Base-by-base conservation (phyloP, 2,329 filamentous ascomycete genomes). In the Epichloe sylvatica region DNA sequence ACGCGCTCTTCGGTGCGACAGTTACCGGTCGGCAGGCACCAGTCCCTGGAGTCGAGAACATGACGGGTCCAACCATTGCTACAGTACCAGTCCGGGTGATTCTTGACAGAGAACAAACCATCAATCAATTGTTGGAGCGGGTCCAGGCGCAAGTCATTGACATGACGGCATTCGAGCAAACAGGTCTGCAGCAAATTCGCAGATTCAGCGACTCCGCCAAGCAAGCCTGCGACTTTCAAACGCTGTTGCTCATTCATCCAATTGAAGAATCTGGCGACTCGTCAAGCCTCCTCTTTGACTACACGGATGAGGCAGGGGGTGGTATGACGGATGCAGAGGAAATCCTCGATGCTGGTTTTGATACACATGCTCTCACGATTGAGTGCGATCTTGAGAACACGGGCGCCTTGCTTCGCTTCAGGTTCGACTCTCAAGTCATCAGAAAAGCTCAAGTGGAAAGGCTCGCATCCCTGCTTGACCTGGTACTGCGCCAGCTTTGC, bases 101-200 rank as follows among this genome's bases (percentile, higher is more conserved):
- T 0, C 6, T 59, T n/a, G 60, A 64, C 74, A 38, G 34, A 11
- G 36, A 50, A 9, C 35, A 42, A 15, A 58, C 60, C 1, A 59
- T 71, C 6, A 51, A 55, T 0, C 59, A 70, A 13, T 73, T 70
- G 47, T 59, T 80, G 11, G 58, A 70, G 19, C 55, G 58, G 1
- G 39, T 60, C 0, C 58, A 61, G 19, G 21, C 44, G 1, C 50
- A 55, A 33, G 40, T 41, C 1, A 21, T 50, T 1, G 50, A 54
- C 2, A 52, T 49, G 34, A 41, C 37, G 13, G 35, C 46, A 34
- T 49, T 42, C 19, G 50, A 52, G 7, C 50, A 52, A 33, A 46
- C 37, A 3, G 50, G 50, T 6, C 30, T 52, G 21, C 48, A 46
- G 21, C 15, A 13, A 3, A 50, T 50, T 37, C 44, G 40, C 21